phyloP scores from a whole-genome alignment of 75 land plant genomes.

The Ceratopteris richardii region DNA sequence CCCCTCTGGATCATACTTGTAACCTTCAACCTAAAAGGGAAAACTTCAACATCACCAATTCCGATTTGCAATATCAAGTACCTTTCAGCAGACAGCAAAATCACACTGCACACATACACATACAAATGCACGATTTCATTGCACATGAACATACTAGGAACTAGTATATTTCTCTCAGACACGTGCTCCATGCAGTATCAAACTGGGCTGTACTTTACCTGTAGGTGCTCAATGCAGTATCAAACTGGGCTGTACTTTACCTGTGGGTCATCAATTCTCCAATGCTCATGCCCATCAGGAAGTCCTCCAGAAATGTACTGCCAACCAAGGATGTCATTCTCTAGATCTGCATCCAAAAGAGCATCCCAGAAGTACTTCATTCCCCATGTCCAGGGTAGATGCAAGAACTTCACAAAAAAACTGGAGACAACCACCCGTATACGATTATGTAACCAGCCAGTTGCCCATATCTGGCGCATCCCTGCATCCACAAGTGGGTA shows the following conservation, averaged over 20 bases:
- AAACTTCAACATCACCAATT: no score
- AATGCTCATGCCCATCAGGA: constrained; percentile 86
- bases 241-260: constrained; percentile 18
- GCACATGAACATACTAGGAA: no score
- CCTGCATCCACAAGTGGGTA: constrained; percentile 91
- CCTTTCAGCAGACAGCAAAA: no score
- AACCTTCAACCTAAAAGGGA: constrained; percentile 62
- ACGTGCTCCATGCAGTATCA: no score
- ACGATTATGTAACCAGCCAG: constrained; percentile 85
- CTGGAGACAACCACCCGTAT: constrained; percentile 72
- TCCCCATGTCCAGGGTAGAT: constrained; percentile 96
- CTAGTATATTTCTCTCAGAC: no score
- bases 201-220: constrained; percentile 33
- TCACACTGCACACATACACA: no score
- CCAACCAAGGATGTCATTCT: constrained; percentile 92
- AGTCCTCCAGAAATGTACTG: constrained; percentile 89
- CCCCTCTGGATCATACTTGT: constrained; percentile 73
- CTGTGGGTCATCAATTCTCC: constrained; percentile 78
- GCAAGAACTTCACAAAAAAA: constrained; percentile 83
- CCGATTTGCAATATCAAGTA: no score
- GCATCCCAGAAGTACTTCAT: constrained; percentile 99
- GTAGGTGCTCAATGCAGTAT: constrained; percentile 23
- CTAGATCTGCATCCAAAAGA: constrained; percentile 81
- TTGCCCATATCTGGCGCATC: constrained; percentile 95
- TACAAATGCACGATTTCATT: no score